Evolutionary conservation across 345 rosid genomes (phyloP), one percentile per base, ranked within the genome.

Genomic region (Aquilaria malaccensis): DNA sequence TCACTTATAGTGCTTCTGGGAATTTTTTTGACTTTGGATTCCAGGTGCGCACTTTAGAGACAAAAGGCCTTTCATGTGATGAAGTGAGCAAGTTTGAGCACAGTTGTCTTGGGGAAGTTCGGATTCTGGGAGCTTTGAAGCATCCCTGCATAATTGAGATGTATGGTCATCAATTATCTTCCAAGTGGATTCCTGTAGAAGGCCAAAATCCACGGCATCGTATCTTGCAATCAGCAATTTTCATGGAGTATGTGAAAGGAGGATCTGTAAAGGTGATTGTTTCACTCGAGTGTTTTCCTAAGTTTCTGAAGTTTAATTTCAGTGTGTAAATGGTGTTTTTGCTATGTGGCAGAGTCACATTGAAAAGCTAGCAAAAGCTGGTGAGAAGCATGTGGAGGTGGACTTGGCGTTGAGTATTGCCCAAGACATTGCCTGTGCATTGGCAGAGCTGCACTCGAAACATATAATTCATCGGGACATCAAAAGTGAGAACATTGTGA

Each of bases 391-490:
- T 72, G 76, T 83, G 37, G 89, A 92, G 0, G 50, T 85, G 71
- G 80, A 85, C 52, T 69, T 90, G 65, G 83, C 86, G 15, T 71
- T 94, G 63, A 72, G 72, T 58, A 85, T 88, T 72, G 96, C 97
- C 59, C 73, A 74, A 67, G 92, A 82, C 75, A 77, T 94, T 59
- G 92, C 89, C 5, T 76, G 78, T 66, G 99, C 99, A 14, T 70
- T 94, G 75, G 59, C 54, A 60, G 95, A 88, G 83, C 76, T 94
- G 63, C 97, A 94, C 64, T 78, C 93, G 1, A 91, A 81, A 77
- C 93, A 88, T 63, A 80, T 94, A 45, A 88, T 94, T 67, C 99
- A 94, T 73, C 97, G 97, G 11, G 99, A 94, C 76, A 76, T 94
- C 52, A 94, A 91, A 76, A 94, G 99, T 70, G 97, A 91, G 74